Conservation (phyloP, 163 green algal species). For the Prototheca stagnorum region DNA sequence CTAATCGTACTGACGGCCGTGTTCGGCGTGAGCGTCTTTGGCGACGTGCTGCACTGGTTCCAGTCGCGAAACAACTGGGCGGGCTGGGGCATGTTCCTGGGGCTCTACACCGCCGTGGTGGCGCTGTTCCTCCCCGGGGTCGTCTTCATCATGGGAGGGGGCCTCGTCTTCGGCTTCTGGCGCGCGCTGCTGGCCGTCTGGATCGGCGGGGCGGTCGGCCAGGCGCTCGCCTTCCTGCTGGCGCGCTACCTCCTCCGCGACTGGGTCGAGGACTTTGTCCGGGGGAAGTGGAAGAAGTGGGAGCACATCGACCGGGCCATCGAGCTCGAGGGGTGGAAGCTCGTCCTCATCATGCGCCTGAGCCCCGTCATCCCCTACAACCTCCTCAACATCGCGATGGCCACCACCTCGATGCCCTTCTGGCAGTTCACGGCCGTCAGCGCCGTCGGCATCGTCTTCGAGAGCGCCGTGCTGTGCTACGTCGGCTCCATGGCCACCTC, state of each 20-base stretch:
- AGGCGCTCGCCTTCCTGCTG: constrained; percentile 58
- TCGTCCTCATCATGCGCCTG: constrained; percentile 63
- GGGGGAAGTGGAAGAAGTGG: constrained; percentile 36
- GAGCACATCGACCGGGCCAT: constrained; percentile 25
- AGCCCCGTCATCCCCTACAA: constrained; percentile 19
- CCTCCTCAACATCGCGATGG: constrained; percentile 61
- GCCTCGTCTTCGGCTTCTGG: constrained; percentile 54
- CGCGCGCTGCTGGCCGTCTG: constrained; percentile 42
- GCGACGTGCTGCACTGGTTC: constrained; percentile 32
- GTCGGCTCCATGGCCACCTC: constrained; percentile 24
- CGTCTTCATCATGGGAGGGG: constrained; percentile 26
- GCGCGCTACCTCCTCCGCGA: constrained; percentile 46
- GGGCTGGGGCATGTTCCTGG: constrained; percentile 33
- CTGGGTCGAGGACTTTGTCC: constrained; percentile 30
- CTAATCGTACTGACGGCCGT: constrained; percentile 35
- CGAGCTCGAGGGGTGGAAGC: constrained; percentile 46
- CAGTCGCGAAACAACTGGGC: constrained; percentile 35
- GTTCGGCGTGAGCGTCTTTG: constrained; percentile 34
- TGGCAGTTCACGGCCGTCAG: constrained; percentile 24
- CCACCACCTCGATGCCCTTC: constrained; percentile 39
- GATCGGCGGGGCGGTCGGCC: constrained; percentile 45
- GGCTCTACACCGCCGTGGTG: constrained; percentile 22
- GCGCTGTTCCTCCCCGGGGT: constrained; percentile 26
- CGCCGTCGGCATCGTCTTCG: constrained; percentile 36
- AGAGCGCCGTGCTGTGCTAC: constrained; percentile 33